A percentile compares a stretch with the other conserved stretches of the same genome.
These are phyloP conservation scores for Sarcomyxa edulis DNA, from an alignment of 768 basidiomycete species.

Conservation along the genomic window DNA sequence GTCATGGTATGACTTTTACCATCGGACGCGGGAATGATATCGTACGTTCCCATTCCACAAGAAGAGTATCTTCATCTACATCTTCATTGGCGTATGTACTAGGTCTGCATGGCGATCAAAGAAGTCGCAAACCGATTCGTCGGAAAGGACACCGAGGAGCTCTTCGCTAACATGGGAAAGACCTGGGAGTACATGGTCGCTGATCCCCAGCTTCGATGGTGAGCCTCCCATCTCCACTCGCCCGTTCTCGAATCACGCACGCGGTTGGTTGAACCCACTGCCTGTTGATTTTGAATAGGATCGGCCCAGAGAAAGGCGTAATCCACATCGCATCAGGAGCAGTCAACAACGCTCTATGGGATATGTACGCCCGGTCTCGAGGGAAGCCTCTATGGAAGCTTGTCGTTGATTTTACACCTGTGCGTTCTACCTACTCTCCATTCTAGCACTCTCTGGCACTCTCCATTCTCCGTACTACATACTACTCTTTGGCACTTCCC, in stretches of 20 bases:
- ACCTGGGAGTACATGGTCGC: constrained; percentile 84
- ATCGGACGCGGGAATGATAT: constrained; percentile 95
- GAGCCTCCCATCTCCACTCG: constrained; percentile 14
- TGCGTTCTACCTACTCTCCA: no score
- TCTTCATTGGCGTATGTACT: not conserved
- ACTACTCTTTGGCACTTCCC: not conserved
- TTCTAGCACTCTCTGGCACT: not conserved
- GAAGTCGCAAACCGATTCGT: constrained; percentile 78
- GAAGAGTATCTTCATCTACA: no score
- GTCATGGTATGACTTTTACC: constrained; percentile 94
- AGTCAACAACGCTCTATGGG: constrained; percentile 93
- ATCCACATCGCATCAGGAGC: constrained; percentile 87
- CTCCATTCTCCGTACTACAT: constrained; percentile 3
- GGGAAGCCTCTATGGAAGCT: constrained; percentile 93
- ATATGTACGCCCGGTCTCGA: constrained; percentile 78
- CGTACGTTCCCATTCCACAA: constrained; percentile 32
- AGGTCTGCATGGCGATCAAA: constrained; percentile 81
- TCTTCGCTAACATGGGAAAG: constrained; percentile 89
- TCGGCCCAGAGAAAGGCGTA: constrained; percentile 94
- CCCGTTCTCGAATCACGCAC: not conserved
- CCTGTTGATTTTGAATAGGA: constrained; percentile 38
- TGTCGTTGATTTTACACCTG: constrained; percentile 85
- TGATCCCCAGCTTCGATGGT: constrained; percentile 92
- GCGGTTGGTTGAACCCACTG: no score
- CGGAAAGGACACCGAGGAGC: constrained; percentile 73